These are phyloP conservation scores for Verbena officinalis DNA, from an alignment of 257 asterid species.

Conservation along the genomic window DNA sequence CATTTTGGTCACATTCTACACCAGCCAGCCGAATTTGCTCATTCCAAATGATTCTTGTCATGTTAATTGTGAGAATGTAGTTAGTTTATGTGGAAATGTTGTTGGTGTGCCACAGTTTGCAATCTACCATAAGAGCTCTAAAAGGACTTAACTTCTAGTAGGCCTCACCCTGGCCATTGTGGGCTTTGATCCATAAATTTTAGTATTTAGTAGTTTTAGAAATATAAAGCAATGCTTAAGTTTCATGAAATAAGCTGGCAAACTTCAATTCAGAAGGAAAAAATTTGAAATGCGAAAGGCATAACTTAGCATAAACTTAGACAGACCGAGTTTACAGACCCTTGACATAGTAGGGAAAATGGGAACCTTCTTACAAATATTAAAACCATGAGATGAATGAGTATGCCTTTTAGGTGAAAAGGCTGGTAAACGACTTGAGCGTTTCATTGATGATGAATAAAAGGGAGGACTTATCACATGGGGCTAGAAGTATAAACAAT, in stretches of 20 bases:
- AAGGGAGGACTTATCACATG: not conserved
- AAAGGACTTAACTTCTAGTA: conserved; percentile 1
- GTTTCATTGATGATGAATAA: not conserved
- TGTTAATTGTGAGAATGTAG: conserved; percentile 17
- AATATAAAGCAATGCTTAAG: too few species aligned
- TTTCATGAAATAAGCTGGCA: not conserved
- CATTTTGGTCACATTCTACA: conserved; percentile 7
- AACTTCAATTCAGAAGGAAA: not conserved
- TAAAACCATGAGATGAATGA: not conserved
- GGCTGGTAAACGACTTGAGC: not conserved
- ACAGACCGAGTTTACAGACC: not conserved
- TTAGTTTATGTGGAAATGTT: conserved; percentile 8
- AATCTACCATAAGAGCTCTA: conserved; percentile 1
- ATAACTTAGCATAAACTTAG: not conserved
- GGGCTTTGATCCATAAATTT: not conserved
- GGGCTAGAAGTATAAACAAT: conserved; percentile 3
- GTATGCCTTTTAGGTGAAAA: not conserved
- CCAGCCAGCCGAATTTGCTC: conserved; percentile 12
- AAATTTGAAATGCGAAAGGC: conserved; percentile 12
- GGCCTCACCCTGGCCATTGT: conserved; percentile 13
- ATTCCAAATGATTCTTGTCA: conserved; percentile 18
- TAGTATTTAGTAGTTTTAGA: too few species aligned
- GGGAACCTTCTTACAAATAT: not conserved
- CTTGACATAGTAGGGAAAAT: not conserved
- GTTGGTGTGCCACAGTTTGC: conserved; percentile 1